Evolutionary conservation across 345 rosid species (phyloP).

Genomic region (Eutrema yunnanense): DNA sequence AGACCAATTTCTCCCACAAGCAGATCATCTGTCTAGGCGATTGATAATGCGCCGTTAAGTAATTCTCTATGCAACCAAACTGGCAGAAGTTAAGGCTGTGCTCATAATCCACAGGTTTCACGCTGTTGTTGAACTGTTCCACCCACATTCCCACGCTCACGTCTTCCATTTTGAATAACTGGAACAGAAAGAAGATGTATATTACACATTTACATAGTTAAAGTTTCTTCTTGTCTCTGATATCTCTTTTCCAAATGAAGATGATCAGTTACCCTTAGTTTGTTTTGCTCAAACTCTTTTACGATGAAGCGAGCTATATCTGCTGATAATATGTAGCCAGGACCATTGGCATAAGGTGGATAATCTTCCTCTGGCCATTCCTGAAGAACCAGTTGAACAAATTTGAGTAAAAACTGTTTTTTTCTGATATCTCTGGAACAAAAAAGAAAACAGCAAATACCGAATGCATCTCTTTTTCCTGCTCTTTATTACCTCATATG

Average conservation of each 20-base stretch:
- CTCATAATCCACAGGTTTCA: conserved; percentile 46
- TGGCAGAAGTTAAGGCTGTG: conserved; percentile 74
- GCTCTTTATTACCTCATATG: conserved; percentile 50
- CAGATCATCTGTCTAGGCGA: conserved; percentile 77
- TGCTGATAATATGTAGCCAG: conserved; percentile 60
- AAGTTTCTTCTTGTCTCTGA: background rate
- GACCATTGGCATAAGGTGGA: conserved; percentile 83
- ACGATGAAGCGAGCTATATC: conserved; percentile 53
- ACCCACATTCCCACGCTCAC: conserved; percentile 93
- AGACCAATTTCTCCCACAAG: conserved; percentile 54
- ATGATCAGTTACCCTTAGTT: conserved; percentile 41
- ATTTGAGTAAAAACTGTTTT: background rate
- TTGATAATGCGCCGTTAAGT: conserved; percentile 74
- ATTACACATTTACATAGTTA: background rate
- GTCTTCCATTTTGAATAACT: conserved; percentile 87
- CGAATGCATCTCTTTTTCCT: background rate
- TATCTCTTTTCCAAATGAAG: background rate
- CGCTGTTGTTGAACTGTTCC: conserved; percentile 52
- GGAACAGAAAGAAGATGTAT: background rate
- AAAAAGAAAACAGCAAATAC: background rate
- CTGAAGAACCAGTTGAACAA: conserved; percentile 23
- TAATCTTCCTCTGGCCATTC: conserved; percentile 89
- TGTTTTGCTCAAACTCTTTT: conserved; percentile 56
- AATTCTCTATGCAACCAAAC: conserved; percentile 62
- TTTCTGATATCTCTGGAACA: background rate